Evolutionary conservation across 139 green algal genomes (phyloP), one percentile per base, ranked within the genome.

Genomic region (Asterochloris sp.): DNA sequence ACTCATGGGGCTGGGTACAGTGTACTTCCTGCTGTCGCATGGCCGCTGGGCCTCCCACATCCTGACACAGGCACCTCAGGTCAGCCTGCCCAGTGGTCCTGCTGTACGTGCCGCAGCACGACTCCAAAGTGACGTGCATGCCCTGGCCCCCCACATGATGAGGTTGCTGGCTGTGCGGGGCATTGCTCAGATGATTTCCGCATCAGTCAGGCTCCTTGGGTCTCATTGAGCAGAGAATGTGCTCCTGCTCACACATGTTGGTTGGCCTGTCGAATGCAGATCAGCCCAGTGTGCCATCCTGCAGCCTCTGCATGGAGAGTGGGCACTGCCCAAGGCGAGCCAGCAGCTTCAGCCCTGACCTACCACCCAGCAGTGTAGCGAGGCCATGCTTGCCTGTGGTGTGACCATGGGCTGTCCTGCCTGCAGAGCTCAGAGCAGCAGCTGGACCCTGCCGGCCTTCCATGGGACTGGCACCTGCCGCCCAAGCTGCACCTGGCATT

Each of bases 391-490:
- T 54, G 38, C 38, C 38, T 54, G 4, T 54, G 38, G 38, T 6
- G 38, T 54, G 6, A 54, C 6, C 66, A 13, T 71, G 4, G 2
- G 21, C 17, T 71, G 17, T 21, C 66, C 21, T 71, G 19, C 21
- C 21, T 10, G 66, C 66, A 71, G 66, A 71, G 17, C 19, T 23
- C 66, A 26, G 66, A 26, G 19, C 71, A 19, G 71, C 71, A 19
- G 71, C 71, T 54, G 38, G 38, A 38, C 23, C 10, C 71, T 19
- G 71, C 26, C 26, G 71, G 71, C 14, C 26, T 76, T 19, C 71
- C 71, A 76, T 76, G 23, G 23, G 71, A 76, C 71, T 76, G 71
- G 71, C 71, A 76, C 71, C 9, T 76, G n/a, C 71, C 71, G 26
- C 71, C 71, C 24, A 54, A 54, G 38, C 38, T 54, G 38, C 38